Base-by-base conservation (phyloP, 2,329 filamentous ascomycete genomes). In the Aspergillus sp. region DNA sequence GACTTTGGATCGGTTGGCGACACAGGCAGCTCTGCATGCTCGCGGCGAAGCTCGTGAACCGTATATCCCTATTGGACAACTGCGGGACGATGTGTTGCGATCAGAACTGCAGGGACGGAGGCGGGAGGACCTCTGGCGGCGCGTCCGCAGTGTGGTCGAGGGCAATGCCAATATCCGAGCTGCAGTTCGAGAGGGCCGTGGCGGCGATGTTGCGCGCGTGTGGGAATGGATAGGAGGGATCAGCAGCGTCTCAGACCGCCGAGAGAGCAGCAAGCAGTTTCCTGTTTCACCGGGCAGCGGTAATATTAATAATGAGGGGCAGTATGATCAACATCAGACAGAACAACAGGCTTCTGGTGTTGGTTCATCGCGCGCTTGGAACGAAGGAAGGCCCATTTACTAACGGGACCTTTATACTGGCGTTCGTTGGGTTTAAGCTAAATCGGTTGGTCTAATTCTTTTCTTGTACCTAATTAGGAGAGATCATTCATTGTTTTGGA, bases 151-250 rank as follows among this genome's bases (percentile, higher is more conserved):
- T 45, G 85, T 97, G 45, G 90, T 98, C 1, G 93, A 98, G 69
- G 84, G 84, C 67, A 98, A 98, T 66, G 86, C 88, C 51, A 98
- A 98, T 62, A 86, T 98, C 13, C 80, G 93, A 38, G 88, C 70
- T 69, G 90, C 78, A 72, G 90, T 74, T 73, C 86, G 78, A 69
- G 81, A 82, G 61, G 69, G 69, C 56, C 74, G 75, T 68, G 73
- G 69, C 25, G 71, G 78, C 55, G 65, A 78, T 68, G 78, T 84
- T 44, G 77, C 80, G 43, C 74, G 81, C 43, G 78, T 81, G 47
- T 86, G 83, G 83, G 82, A 85, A 59, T 85, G 83, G 83, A 79
- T 84, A 55, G 83, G 83, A 5, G 79, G 80, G 12, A 71, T 80
- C 44, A 65, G 70, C 54, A 63, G 84, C 41, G 64, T 77, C 17